These are phyloP conservation scores for Exophiala alcalophila DNA, from an alignment of 2,329 filamentous ascomycete species.

Conservation along the genomic window DNA sequence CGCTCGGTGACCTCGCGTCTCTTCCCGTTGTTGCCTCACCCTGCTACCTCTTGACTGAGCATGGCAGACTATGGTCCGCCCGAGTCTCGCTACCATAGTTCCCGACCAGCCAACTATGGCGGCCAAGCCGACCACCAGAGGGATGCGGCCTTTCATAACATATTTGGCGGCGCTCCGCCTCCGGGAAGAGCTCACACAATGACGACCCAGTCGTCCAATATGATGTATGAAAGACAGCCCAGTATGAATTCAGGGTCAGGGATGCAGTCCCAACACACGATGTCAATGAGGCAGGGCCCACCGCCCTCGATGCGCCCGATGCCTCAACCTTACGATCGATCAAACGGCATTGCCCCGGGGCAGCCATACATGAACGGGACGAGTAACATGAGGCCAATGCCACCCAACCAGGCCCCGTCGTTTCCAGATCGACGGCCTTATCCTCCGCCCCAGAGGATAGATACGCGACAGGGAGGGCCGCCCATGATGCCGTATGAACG, in stretches of 20 bases:
- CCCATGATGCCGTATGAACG: conserved; percentile 53
- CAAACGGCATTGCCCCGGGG: conserved; percentile 40
- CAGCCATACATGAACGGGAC: conserved; percentile 33
- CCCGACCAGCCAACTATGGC: conserved; percentile 51
- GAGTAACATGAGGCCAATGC: conserved; percentile 31
- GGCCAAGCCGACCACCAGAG: conserved; percentile 63
- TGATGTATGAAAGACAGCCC: conserved; percentile 67
- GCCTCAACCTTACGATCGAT: conserved; percentile 44
- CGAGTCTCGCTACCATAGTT: conserved; percentile 56
- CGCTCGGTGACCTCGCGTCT: conserved; percentile 14
- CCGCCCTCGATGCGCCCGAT: conserved; percentile 45
- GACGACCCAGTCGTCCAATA: conserved; percentile 70
- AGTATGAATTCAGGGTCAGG: conserved; percentile 65
- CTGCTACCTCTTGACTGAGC: conserved; percentile 33
- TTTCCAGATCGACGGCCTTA: conserved; percentile 67
- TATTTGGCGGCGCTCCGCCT: conserved; percentile 84
- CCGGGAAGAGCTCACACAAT: conserved; percentile 92
- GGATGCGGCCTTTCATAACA: conserved; percentile 93
- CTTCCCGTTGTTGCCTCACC: conserved; percentile 11
- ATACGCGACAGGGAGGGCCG: conserved; percentile 54
- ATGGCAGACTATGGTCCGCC: conserved; percentile 66
- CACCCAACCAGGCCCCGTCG: conserved; percentile 57
- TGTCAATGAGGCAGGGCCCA: conserved; percentile 41
- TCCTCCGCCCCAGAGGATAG: conserved; percentile 67
- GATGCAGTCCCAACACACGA: conserved; percentile 41